Evolutionary conservation across 2,329 filamentous ascomycete species (phyloP).

Genomic region (Colletotrichum tabaci): DNA sequence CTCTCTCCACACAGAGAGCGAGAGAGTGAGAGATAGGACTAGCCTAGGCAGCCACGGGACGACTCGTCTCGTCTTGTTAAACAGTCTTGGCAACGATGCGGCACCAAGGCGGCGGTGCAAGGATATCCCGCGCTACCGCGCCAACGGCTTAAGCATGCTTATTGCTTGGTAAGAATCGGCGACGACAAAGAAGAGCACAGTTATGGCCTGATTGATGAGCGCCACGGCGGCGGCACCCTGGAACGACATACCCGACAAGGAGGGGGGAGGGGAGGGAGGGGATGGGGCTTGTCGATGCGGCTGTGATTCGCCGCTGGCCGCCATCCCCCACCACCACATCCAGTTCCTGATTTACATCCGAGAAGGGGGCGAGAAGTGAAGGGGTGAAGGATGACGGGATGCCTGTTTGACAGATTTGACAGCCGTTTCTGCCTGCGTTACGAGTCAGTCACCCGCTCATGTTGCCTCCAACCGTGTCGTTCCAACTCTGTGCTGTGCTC

Average conservation of each 20-base stretch:
- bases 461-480: too few species aligned
- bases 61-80: not conserved
- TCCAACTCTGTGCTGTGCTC: too few species aligned
- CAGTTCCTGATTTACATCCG: not conserved
- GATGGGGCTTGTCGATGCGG: not conserved
- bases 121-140: not conserved
- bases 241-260: not conserved
- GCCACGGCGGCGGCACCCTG: not conserved
- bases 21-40: slow-evolving; percentile 32
- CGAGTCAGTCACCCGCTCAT: too few species aligned
- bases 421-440: not conserved
- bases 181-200: not conserved
- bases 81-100: not conserved
- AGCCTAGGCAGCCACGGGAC: slow-evolving; percentile 10
- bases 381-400: not conserved
- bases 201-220: slow-evolving; percentile 16
- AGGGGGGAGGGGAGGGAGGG: not conserved
- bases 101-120: not conserved
- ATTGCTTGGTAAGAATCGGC: not conserved
- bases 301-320: slow-evolving; percentile 14
- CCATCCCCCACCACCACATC: not conserved
- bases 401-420: slow-evolving; percentile 18
- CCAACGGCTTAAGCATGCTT: slow-evolving; percentile 3
- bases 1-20: not conserved
- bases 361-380: too few species aligned